Percentiles rank a stretch among this genome's conserved stretches.
Conservation (phyloP, 2,329 filamentous ascomycete genomes). For the Aspergillus quadrilineatus region DNA sequence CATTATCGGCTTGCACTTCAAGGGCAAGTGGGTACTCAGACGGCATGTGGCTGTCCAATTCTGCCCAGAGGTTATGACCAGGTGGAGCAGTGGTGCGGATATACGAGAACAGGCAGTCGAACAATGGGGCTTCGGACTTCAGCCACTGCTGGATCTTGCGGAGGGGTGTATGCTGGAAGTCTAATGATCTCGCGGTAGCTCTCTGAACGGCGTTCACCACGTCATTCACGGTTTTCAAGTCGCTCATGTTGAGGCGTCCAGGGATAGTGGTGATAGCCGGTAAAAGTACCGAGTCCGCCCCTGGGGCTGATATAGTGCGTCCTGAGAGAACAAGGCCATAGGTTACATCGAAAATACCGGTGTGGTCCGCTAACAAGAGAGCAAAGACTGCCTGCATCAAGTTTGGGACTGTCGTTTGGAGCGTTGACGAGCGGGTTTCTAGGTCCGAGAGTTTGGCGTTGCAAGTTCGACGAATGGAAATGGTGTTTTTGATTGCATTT, state of each 20-base stretch:
- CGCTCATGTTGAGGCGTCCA: constrained; percentile 29
- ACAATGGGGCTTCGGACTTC: constrained; percentile 31
- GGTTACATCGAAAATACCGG: constrained; percentile 29
- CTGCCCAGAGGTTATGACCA: constrained; percentile 27
- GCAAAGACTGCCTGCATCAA: constrained; percentile 36
- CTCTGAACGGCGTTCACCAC: constrained; percentile 25
- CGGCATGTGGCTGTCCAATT: constrained; percentile 36
- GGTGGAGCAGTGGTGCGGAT: constrained; percentile 19
- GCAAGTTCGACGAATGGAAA: constrained; percentile 15
- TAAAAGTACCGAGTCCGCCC: constrained; percentile 32
- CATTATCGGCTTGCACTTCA: constrained; percentile 32
- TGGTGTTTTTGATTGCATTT: constrained; percentile 13
- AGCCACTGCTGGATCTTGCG: constrained; percentile 39
- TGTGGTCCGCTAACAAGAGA: constrained; percentile 32
- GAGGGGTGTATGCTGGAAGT: constrained; percentile 38
- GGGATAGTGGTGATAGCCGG: constrained; percentile 42
- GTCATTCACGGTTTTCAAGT: constrained; percentile 23
- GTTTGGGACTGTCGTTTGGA: constrained; percentile 33
- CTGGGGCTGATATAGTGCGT: constrained; percentile 31
- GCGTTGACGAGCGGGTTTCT: constrained; percentile 26
- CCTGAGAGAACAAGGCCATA: constrained; percentile 38
- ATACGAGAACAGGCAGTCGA: constrained; percentile 38
- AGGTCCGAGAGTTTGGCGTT: constrained; percentile 24
- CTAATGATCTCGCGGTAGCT: constrained; percentile 28
- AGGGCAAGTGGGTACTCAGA: constrained; percentile 38